phyloP scores from a whole-genome alignment of 768 basidiomycete genomes.

The Hygrocybe punicea region DNA sequence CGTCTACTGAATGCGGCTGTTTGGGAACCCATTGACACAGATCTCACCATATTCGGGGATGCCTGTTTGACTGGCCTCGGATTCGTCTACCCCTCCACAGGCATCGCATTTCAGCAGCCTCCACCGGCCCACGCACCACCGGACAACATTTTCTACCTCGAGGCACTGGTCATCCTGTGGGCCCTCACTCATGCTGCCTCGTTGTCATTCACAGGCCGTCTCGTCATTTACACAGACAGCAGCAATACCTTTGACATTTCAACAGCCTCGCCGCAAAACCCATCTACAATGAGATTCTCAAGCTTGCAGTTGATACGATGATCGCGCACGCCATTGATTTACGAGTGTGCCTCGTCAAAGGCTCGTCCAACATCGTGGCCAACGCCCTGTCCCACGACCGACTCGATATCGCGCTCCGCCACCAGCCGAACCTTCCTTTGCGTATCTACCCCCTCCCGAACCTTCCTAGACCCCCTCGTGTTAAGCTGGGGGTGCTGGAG shows the following conservation, averaged over 20 bases:
- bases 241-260: constrained; percentile 23
- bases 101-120: constrained; percentile 11
- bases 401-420: neutral
- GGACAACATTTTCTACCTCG: no score
- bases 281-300: constrained; percentile 16
- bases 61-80: no score
- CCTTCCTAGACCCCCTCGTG: no score
- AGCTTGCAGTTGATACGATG: constrained; percentile 14
- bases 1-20: no score
- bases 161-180: constrained; percentile 21
- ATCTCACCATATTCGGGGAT: constrained; percentile 20
- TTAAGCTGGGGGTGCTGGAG: no score
- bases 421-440: neutral
- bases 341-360: constrained; percentile 13
- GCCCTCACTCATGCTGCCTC: constrained; percentile 12
- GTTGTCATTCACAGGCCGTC: no score
- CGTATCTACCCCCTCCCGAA: constrained; percentile 16
- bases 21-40: constrained; percentile 14
- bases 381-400: constrained; percentile 13
- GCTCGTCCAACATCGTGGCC: constrained; percentile 15
- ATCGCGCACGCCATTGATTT: constrained; percentile 6
- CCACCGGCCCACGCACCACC: neutral
- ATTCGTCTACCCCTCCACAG: constrained; percentile 18
- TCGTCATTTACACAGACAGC: constrained; percentile 24
- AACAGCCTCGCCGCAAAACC: no score